A percentile compares a stretch with the other conserved stretches of the same genome.
These are phyloP conservation scores for Exserohilum turcica DNA, from an alignment of 2,329 filamentous ascomycete genomes.

Conservation along the genomic window DNA sequence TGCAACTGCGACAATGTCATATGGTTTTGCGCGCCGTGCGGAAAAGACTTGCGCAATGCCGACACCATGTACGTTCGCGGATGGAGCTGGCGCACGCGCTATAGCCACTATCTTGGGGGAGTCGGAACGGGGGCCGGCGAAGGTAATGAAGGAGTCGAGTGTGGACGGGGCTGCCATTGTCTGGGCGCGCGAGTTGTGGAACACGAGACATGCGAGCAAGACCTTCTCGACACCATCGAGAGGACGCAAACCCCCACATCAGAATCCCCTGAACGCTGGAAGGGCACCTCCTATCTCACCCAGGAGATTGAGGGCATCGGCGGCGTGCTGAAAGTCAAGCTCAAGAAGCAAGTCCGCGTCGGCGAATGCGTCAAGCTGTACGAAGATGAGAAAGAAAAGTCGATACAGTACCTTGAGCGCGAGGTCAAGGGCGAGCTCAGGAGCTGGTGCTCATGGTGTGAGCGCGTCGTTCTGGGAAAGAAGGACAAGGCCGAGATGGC, in stretches of 20 bases:
- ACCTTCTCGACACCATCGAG: conserved; percentile 63
- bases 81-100: conserved; percentile 89
- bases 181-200: conserved; percentile 78
- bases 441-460: conserved; percentile 94
- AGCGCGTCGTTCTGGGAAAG: conserved; percentile 69
- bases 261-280: conserved; percentile 52
- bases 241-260: conserved; percentile 34
- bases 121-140: conserved; percentile 87
- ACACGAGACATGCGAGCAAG: conserved; percentile 83
- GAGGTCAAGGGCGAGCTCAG: conserved; percentile 72
- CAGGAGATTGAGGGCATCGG: conserved; percentile 94
- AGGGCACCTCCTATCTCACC: conserved; percentile 74
- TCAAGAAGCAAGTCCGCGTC: conserved; percentile 79
- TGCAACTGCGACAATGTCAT: conserved; percentile 68
- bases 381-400: conserved; percentile 60
- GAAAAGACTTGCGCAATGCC: conserved; percentile 67
- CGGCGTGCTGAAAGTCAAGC: conserved; percentile 83
- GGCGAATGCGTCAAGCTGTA: conserved; percentile 86
- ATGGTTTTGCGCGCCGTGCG: conserved; percentile 87
- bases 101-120: conserved; percentile 76
- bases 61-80: conserved; percentile 68
- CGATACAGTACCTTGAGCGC: conserved; percentile 65
- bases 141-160: conserved; percentile 85
- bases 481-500: conserved; percentile 47
- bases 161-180: conserved; percentile 77